A percentile compares a stretch with the other conserved stretches of the same genome.
Conservation (phyloP, 768 basidiomycete species). For the Pleurotus pulmonarius region DNA sequence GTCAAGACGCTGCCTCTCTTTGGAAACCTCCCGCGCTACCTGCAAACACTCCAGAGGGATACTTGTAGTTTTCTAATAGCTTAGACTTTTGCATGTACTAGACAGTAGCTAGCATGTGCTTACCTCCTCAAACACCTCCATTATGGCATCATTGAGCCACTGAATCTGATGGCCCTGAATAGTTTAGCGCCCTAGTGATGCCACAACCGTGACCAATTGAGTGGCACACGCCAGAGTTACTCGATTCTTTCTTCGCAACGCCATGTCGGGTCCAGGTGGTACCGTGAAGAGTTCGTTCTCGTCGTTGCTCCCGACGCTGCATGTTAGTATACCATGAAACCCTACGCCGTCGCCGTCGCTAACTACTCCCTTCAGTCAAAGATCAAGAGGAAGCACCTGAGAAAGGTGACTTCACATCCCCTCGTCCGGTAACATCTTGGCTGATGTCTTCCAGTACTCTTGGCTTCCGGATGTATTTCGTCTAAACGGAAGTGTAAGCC, state of each 20-base stretch:
- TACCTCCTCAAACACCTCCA: no score
- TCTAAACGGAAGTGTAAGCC: slow-evolving; percentile 74
- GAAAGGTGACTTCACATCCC: slow-evolving; percentile 35
- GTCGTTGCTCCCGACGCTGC: not conserved
- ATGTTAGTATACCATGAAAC: not conserved
- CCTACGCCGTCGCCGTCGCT: no score
- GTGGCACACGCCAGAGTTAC: no score
- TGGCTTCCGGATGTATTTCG: slow-evolving; percentile 90
- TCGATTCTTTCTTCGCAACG: not conserved
- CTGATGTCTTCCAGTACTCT: slow-evolving; percentile 52
- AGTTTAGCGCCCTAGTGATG: no score
- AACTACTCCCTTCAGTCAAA: slow-evolving; percentile 18
- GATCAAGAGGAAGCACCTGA: slow-evolving; percentile 48
- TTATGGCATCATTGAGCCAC: no score
- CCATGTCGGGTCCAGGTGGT: not conserved
- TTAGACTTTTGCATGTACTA: no score
- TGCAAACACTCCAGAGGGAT: no score
- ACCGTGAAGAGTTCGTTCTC: slow-evolving; percentile 8
- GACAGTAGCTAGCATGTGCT: no score
- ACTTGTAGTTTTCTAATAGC: no score
- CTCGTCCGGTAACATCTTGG: not conserved
- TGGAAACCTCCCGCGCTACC: no score
- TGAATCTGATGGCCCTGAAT: no score
- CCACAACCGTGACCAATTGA: no score
- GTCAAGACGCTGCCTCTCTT: not conserved